A percentile compares a stretch with the other conserved stretches of the same genome.
Conservation (phyloP, 805 yeast species). For the Schwanniomyces sp. region DNA sequence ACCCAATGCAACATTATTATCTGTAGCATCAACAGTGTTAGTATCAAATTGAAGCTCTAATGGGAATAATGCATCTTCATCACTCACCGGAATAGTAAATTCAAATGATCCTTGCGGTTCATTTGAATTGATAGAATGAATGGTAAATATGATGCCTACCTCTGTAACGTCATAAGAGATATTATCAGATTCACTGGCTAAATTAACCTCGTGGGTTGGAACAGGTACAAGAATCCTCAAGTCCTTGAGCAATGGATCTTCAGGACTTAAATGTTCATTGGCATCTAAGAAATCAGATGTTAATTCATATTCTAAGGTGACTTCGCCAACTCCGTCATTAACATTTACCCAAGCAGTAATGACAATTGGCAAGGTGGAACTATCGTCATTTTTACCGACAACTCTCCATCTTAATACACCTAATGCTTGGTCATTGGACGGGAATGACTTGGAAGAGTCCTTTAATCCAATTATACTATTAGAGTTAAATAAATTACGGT, state of each 20-base stretch:
- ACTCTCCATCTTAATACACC: constrained; percentile 94
- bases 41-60: constrained; percentile 66
- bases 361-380: constrained; percentile 60
- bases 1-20: constrained; percentile 53
- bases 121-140: constrained; percentile 54
- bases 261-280: constrained; percentile 34
- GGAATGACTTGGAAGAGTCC: constrained; percentile 79
- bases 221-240: constrained; percentile 65
- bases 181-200: constrained; percentile 50
- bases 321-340: constrained; percentile 60
- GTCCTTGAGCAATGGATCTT: constrained; percentile 37
- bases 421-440: constrained; percentile 84
- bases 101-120: constrained; percentile 73
- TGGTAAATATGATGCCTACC: constrained; percentile 67
- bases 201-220: constrained; percentile 53
- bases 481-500: constrained; percentile 64
- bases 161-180: constrained; percentile 58
- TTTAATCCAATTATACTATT: constrained; percentile 66
- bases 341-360: constrained; percentile 84
- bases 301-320: constrained; percentile 88
- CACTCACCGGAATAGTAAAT: constrained; percentile 68
- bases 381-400: constrained; percentile 60
- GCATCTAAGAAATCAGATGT: constrained; percentile 37
- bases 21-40: constrained; percentile 43
- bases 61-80: constrained; percentile 88